Evolutionary conservation across 108 stramenopile species (phyloP), one percentile per base, ranked within the genome.

Genomic region (Pseudonitzschia pungens): DNA sequence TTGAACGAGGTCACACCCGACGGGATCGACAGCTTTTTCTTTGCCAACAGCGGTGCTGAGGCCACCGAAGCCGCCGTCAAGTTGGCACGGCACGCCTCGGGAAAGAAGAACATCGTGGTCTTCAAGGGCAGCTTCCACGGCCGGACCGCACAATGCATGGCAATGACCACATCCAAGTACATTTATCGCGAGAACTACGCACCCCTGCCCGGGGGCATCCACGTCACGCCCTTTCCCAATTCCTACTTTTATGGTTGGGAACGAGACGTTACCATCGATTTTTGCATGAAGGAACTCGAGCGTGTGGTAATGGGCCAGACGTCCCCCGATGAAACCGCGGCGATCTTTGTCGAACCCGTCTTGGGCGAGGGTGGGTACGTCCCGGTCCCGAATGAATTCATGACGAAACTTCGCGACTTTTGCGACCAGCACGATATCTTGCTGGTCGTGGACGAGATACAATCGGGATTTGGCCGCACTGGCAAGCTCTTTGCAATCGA

Each of bases 41-140:
- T 77, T 72, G 73, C 78, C 20, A 91, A 83, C 36, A 83, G 80
- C n/a, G 87, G 87, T n/a, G 87, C 87, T 2, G 87, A 90, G 74
- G 89, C 89, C 1, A 77, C 89, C 27, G 87, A 91, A 60, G 84
- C 84, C 41, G 77, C 87, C n/a, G 69, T 91, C 74, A 89, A 89
- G 58, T 62, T 89, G 52, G 89, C 89, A 15, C 70, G 87, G 40
- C 79, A 83, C 54, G 84, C 80, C n/a, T 89, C 89, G 29, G 75
- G 84, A 24, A 86, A 87, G 80, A 68, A 45, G 40, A 84, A 75
- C 29, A 78, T 91, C 57, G 81, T 91, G 44, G 86, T 85, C 67
- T 85, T 86, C 42, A 70, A 73, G 24, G 88, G 87, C 12, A 83
- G 82, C 7, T 88, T 87, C 77, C 89, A 91, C 71, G 89, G 89